A percentile compares a stretch with the other conserved stretches of the same genome.
Evolutionary conservation across 2,329 filamentous ascomycete genomes (phyloP).

Genomic region (Pyrenochaeta sp.): DNA sequence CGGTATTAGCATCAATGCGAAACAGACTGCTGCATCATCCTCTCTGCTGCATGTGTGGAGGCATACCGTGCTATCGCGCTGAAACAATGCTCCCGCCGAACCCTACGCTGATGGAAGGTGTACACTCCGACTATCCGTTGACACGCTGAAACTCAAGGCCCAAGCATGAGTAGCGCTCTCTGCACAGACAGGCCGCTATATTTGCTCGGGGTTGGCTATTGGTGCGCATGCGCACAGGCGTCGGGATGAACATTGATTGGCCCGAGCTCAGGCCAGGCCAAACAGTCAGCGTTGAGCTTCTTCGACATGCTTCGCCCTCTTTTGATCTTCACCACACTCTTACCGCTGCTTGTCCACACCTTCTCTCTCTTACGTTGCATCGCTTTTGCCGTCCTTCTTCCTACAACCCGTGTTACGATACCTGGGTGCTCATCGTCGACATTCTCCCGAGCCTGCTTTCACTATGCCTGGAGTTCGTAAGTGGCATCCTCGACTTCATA

Average conservation of each 20-base stretch:
- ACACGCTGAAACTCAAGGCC: slow-evolving; percentile 27
- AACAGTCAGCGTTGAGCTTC: slow-evolving; percentile 19
- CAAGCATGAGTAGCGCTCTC: slow-evolving; percentile 7
- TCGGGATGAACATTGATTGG: slow-evolving; percentile 27
- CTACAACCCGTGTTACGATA: background rate
- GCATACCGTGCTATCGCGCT: background rate
- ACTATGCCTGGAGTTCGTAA: slow-evolving; percentile 53
- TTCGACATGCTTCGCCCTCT: slow-evolving; percentile 18
- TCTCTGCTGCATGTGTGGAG: background rate
- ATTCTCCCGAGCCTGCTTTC: slow-evolving; percentile 5
- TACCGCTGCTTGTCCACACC: background rate
- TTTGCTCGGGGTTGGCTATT: slow-evolving; percentile 22
- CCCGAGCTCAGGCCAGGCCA: slow-evolving; percentile 11
- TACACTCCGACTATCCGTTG: background rate
- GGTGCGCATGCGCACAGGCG: slow-evolving; percentile 20
- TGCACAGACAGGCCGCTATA: slow-evolving; percentile 26
- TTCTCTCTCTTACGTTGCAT: slow-evolving; percentile 4
- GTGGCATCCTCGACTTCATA: slow-evolving; percentile 19
- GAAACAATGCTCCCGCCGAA: background rate
- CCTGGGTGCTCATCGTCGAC: background rate
- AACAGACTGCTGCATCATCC: background rate
- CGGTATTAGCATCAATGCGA: background rate
- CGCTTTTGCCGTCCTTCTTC: background rate
- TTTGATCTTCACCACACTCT: slow-evolving; percentile 4
- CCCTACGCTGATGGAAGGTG: background rate